Conservation (phyloP, 2,329 filamentous ascomycete genomes). For the Aspergillus sp. region DNA sequence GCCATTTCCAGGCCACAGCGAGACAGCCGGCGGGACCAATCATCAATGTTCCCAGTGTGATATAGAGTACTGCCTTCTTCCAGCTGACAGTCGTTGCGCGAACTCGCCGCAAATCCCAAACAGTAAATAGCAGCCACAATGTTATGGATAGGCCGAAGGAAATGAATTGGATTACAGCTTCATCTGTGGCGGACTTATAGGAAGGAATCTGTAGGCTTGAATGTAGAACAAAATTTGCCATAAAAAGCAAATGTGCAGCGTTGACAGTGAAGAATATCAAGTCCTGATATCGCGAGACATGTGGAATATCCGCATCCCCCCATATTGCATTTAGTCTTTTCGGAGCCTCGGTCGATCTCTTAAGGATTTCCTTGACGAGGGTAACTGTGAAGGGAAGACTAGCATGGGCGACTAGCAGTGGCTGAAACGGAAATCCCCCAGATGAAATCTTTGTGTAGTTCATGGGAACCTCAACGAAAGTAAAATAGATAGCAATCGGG, state of each 20-base stretch:
- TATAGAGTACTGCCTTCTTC: neutral
- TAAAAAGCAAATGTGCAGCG: conserved; percentile 1
- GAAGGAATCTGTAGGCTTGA: too few relatives aligned
- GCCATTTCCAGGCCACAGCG: neutral
- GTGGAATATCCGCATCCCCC: conserved; percentile 3
- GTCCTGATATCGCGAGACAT: conserved; percentile 2
- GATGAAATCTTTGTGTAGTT: neutral
- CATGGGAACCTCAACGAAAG: neutral
- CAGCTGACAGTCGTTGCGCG: neutral
- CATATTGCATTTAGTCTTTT: neutral
- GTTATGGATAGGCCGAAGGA: neutral
- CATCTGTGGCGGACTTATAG: neutral
- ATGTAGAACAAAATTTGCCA: neutral
- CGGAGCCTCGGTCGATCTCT: neutral
- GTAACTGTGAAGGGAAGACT: conserved; percentile 1
- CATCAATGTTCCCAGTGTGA: neutral
- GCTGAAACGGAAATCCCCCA: neutral
- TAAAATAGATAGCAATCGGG: neutral
- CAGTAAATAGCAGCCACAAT: conserved; percentile 6
- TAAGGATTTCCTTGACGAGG: neutral
- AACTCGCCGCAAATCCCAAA: conserved; percentile 9
- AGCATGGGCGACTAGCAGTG: neutral
- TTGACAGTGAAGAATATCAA: neutral
- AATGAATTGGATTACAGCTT: neutral
- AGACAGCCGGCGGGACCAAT: neutral